Base-by-base conservation (phyloP, 2,329 filamentous ascomycete species). In the Pseudogymnoascus sp. region DNA sequence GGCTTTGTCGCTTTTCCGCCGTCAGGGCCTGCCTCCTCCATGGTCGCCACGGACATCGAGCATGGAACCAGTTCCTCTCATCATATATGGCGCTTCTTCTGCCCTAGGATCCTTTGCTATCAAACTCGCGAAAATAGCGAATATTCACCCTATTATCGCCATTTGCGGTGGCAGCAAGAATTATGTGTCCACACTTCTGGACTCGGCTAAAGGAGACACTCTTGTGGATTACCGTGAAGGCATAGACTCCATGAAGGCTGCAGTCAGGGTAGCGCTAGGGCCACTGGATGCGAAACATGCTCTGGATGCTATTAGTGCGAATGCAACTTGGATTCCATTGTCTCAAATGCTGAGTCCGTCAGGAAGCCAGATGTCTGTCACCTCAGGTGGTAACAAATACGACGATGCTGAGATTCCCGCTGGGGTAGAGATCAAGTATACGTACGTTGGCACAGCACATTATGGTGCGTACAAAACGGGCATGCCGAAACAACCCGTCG, bases 121-220 rank as follows among this genome's bases (percentile, higher is more conserved):
- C 62, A 82, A 88, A 68, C 75, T 88, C 61, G 71, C 71, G 36
- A 68, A 64, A 46, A 66, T 65, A 2, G 73, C 77, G 1, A 81
- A 83, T 63, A 80, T 87, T 23, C 82, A 86, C 67, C 84, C 85
- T 0, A 77, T 87, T 36, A 84, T 87, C 64, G 79, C 78, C 3
- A 75, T 88, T 14, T 83, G 83, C 0, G 84, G 85, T 3, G 73
- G 76, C 40, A 79, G 77, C 14, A 71, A 74, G 6, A 65, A 73
- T 1, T 82, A 78, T 64, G 81, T 84, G 2, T 75, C 82, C 69
- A 73, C 67, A 0, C 72, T 84, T 18, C 77, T 85, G 61, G 77
- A 79, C 66, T 70, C 70, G 36, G 72, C 71, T 25, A 82, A 81
- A 67, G 82, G 82, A 28, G 84, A 86, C 67, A 74, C 76, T 0